Base-by-base conservation (phyloP, 2,329 filamentous ascomycete genomes). In the Botryotinia convoluta region DNA sequence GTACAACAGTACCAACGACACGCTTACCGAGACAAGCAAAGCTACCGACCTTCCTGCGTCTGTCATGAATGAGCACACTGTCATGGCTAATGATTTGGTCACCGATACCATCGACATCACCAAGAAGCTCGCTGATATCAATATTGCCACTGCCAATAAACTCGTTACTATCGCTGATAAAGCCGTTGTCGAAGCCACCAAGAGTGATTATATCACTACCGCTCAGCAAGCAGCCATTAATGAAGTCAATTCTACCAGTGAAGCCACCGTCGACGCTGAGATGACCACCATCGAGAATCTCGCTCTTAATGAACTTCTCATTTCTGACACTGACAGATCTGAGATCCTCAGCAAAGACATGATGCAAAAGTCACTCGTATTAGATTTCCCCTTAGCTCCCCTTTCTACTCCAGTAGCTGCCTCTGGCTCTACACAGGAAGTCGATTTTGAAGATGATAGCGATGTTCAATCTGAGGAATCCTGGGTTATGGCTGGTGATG, bases 111-210 rank as follows among this genome's bases (percentile, higher is more conserved):
- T 48, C 22, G 22, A 26, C 4, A 12, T 26, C 45, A 48, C 10
- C 48, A n/a, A 54, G 12, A n/a, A 54, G 26, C 12, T 54, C 51
- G 26, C 26, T 29, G 26, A 29, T 16, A 16, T 26, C 14, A 5
- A 54, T 54, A 3, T 7, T 16, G 12, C 51, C 3, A n/a, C 10
- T n/a, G 5, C 5, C 26, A 16, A 54, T 8, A 1, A 54, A 29
- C 1, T 1, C 2, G 3, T 5, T 0, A 5, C 2, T n/a, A 16
- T 16, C 26, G 26, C 12, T 57, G 14, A 57, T 18, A 9, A 18
- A 18, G 14, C 7, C n/a, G 14, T 9, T 7, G 10, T 18, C 14
- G n/a, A 29, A 57, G 5, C 7, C 6, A 29, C 0, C 2, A 16
- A 29, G 3, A 29, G 2, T 4, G n/a, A 29, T 57, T n/a, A 29